Evolutionary conservation across 129 eudicot genomes (phyloP), one percentile per base, ranked within the genome.

Genomic region (Flaveria bidentis): DNA sequence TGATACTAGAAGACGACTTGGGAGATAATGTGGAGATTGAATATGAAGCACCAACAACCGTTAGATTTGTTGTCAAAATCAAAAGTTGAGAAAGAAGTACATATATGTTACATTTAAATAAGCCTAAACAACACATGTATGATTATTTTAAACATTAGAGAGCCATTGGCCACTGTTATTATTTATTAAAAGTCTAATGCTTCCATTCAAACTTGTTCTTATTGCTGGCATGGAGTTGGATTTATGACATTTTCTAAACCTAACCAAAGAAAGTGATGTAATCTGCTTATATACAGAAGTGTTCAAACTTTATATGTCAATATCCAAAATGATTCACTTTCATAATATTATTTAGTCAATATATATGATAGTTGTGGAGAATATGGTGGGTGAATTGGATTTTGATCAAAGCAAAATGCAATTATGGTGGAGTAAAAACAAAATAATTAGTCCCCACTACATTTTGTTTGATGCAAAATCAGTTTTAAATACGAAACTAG

Each of bases 181-280:
- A 47, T 39, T 39, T n/a, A 66, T 42, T 53, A n/a, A 74, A 80
- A 66, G 80, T 74, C 76, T 66, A 67, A 74, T 74, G 69, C 44
- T 46, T 60, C 41, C 65, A 39, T 60, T 71, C 52, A 71, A 33
- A 56, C 62, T 62, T 74, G 56, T 74, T 74, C 52, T 55, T 67
- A 69, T 80, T 74, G 76, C 76, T 67, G 79, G 83, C 83, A 73
- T 53, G 45, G 51, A 44, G 75, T 25, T 80, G 80, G 76, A 74
- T 56, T 22, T 69, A 47, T 67, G 84, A 80, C 64, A 67, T 46
- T 74, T 74, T 74, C 75, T 66, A n/a, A 30, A 74, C 79, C 84
- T 80, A 80, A 80, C 80, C 79, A 66, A 17, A 42, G 74, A 80
- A 80, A 55, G 61, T 47, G 84, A 80, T 67, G 75, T 73, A 26